Percentiles rank a stretch among this genome's conserved stretches.
Conservation (phyloP, 164 flowering plant species). For the Brasenia schreberi region DNA sequence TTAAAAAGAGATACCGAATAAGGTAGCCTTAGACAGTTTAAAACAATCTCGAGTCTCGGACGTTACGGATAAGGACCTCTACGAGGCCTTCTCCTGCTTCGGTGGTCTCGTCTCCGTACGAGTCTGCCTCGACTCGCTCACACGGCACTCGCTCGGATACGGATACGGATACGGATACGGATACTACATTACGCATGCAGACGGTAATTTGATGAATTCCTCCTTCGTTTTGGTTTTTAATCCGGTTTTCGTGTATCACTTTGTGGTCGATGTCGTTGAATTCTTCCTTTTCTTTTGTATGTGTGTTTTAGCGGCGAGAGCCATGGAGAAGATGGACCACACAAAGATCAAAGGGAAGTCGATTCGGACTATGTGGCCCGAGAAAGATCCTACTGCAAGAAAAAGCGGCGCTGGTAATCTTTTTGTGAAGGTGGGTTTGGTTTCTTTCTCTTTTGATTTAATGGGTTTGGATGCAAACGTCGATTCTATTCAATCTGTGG, state of each 20-base stretch:
- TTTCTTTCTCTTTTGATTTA: too few relatives aligned
- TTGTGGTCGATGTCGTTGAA: neutral
- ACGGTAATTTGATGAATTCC: conserved; percentile 27
- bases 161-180: too few relatives aligned
- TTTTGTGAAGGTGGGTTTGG: conserved; percentile 59
- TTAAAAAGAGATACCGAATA: too few relatives aligned
- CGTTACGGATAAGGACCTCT: conserved; percentile 38
- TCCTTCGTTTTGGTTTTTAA: neutral
- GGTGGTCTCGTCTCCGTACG: conserved; percentile 51
- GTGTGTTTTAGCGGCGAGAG: conserved; percentile 32
- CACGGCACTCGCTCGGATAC: conserved; percentile 63
- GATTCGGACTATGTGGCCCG: conserved; percentile 58
- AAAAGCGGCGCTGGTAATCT: conserved; percentile 74
- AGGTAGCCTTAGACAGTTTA: too few relatives aligned
- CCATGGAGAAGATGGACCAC: conserved; percentile 55
- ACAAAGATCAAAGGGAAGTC: conserved; percentile 43
- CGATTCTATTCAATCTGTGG: too few relatives aligned
- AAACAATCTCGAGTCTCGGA: too few relatives aligned
- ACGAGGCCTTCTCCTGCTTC: conserved; percentile 35
- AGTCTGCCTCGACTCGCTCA: conserved; percentile 50
- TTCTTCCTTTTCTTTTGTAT: neutral
- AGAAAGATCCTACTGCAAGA: conserved; percentile 63
- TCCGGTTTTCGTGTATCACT: neutral
- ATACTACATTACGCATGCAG: conserved; percentile 41
- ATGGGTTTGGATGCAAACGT: too few relatives aligned